Percentiles rank a stretch among this genome's conserved stretches.
Evolutionary conservation across 768 basidiomycete genomes (phyloP).

Genomic region (Pisolithus tinctorius): DNA sequence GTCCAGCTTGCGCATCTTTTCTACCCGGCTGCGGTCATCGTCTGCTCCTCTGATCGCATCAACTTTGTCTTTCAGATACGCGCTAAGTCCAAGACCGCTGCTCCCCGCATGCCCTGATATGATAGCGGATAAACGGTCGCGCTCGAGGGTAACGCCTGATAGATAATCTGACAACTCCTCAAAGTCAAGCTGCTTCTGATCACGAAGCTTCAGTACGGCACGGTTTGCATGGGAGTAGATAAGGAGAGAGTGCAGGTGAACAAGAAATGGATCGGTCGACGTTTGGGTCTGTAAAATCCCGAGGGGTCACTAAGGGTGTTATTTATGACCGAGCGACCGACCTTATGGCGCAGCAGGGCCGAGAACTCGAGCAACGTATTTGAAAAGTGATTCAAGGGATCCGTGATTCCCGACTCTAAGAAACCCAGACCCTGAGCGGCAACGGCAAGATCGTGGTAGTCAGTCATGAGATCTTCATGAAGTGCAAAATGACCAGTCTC

Average conservation of each 20-base stretch:
- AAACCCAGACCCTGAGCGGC: conserved; percentile 96
- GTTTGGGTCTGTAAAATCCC: conserved; percentile 59
- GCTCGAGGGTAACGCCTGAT: conserved; percentile 85
- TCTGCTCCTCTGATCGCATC: conserved; percentile 90
- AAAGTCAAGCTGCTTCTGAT: conserved; percentile 98
- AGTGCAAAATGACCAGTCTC: conserved; percentile 74
- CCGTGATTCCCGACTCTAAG: conserved; percentile 96
- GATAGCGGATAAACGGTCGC: conserved; percentile 86
- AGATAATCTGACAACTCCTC: conserved; percentile 96
- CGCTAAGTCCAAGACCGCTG: conserved; percentile 75
- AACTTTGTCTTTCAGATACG: conserved; percentile 88
- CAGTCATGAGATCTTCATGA: conserved; percentile 89
- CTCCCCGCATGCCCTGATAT: conserved; percentile 85
- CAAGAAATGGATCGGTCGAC: conserved; percentile 87
- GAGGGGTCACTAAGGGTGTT: neutral
- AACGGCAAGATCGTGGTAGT: conserved; percentile 96
- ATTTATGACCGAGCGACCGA: conserved; percentile 27
- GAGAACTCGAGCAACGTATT: conserved; percentile 95
- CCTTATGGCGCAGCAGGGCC: conserved; percentile 77
- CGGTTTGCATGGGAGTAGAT: conserved; percentile 92
- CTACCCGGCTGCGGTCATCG: conserved; percentile 87
- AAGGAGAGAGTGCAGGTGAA: conserved; percentile 86
- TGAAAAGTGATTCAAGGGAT: conserved; percentile 94
- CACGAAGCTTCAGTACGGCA: conserved; percentile 89
- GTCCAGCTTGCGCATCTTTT: conserved; percentile 91